Percentiles rank a stretch among this genome's conserved stretches.
These are phyloP conservation scores for Dendrocalamus sinicus DNA, from an alignment of 176 grass and related monocot species.

Conservation along the genomic window DNA sequence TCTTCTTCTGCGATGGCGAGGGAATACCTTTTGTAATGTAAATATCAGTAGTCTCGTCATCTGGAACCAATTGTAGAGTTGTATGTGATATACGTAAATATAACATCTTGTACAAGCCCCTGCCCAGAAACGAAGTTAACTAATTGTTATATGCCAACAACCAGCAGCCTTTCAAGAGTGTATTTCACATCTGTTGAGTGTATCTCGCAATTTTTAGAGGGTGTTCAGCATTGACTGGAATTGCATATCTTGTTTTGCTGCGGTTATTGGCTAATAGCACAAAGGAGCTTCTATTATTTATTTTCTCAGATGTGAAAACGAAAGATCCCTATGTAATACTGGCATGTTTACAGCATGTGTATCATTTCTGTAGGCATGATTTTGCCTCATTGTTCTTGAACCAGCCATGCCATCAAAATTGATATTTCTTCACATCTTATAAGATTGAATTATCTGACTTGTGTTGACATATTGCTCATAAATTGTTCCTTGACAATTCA, in stretches of 20 bases:
- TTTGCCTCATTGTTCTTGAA: neutral
- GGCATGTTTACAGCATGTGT: neutral
- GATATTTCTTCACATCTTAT: neutral
- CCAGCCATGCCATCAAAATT: neutral
- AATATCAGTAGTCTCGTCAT: conserved; percentile 47
- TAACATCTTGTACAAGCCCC: conserved; percentile 44
- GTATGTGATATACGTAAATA: conserved; percentile 45
- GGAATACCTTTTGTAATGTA: conserved; percentile 51
- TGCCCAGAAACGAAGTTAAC: conserved; percentile 2
- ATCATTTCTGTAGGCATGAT: neutral
- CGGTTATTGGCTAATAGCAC: neutral
- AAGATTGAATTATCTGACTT: neutral
- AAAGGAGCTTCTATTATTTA: neutral
- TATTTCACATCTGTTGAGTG: conserved; percentile 24
- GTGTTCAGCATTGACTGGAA: conserved; percentile 6
- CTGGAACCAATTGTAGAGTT: conserved; percentile 48
- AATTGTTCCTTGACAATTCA: neutral
- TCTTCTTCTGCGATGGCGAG: neutral
- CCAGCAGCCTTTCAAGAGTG: conserved; percentile 13
- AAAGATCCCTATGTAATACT: conserved; percentile 8
- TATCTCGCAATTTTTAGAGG: neutral
- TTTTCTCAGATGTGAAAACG: conserved; percentile 18
- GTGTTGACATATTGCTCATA: neutral
- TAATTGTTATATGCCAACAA: conserved; percentile 27
- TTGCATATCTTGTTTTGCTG: neutral